phyloP scores from a whole-genome alignment of 2,329 filamentous ascomycete species.

The Akanthomyces lecanii region DNA sequence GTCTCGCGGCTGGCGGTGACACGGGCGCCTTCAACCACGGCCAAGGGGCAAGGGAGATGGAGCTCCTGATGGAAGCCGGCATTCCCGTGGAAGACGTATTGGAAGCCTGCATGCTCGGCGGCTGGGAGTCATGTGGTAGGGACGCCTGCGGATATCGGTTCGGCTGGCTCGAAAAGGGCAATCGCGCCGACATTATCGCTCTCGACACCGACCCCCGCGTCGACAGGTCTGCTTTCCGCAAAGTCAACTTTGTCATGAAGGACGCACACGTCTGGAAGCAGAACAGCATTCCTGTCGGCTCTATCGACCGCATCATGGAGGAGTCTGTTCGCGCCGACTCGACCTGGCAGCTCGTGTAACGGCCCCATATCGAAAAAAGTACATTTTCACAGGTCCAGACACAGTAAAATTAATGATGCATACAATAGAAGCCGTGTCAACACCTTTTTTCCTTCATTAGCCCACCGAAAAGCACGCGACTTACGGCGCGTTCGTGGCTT shows the following conservation, averaged over 20 bases:
- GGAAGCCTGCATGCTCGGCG: conserved; percentile 45
- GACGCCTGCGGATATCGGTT: conserved; percentile 49
- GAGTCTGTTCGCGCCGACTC: conserved; percentile 7
- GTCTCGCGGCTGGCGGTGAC: conserved; percentile 49
- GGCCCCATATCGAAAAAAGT: neutral
- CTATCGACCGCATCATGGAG: conserved; percentile 15
- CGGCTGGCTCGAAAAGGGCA: conserved; percentile 47
- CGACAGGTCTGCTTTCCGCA: conserved; percentile 40
- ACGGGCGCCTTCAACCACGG: conserved; percentile 52
- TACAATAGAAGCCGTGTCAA: neutral
- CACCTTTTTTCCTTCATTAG: neutral
- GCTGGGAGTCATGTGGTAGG: conserved; percentile 53
- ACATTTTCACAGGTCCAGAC: neutral
- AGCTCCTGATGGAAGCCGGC: conserved; percentile 49
- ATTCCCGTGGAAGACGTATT: conserved; percentile 47
- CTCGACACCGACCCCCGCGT: conserved; percentile 40
- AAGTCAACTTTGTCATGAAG: conserved; percentile 54
- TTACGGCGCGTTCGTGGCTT: neutral
- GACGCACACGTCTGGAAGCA: conserved; percentile 48
- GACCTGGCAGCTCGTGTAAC: conserved; percentile 5
- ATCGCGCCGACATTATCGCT: conserved; percentile 48
- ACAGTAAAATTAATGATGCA: neutral
- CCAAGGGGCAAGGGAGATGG: conserved; percentile 48
- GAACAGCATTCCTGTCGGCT: conserved; percentile 23
- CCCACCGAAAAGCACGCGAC: neutral